Percentiles rank a stretch among this genome's conserved stretches.
Evolutionary conservation across 495 filamentous ascomycete species (phyloP).

Genomic region (Penicillium pancosmium): DNA sequence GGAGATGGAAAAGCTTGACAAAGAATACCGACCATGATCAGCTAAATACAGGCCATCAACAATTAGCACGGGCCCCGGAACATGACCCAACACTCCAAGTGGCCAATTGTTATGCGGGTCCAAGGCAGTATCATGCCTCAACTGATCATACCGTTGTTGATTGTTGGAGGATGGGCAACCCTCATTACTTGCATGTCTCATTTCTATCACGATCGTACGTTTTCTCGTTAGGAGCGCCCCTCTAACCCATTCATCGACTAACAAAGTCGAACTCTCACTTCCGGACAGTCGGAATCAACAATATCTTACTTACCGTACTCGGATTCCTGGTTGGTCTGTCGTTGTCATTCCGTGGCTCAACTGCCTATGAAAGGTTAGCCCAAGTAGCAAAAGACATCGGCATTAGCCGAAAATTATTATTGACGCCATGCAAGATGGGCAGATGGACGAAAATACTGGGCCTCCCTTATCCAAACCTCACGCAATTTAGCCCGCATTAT

Average conservation of each 20-base stretch:
- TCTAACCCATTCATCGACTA: too few species aligned
- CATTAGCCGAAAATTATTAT: background rate
- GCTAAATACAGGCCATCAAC: background rate
- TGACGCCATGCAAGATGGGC: slow-evolving; percentile 49
- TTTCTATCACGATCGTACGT: slow-evolving; percentile 53
- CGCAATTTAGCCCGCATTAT: slow-evolving; percentile 76
- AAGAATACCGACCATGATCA: background rate
- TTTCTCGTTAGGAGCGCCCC: background rate
- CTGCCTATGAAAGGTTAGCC: slow-evolving; percentile 74
- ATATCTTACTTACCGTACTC: slow-evolving; percentile 76
- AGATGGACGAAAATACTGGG: slow-evolving; percentile 78
- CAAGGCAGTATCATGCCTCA: slow-evolving; percentile 82
- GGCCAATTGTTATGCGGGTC: slow-evolving; percentile 76
- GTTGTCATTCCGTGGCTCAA: slow-evolving; percentile 80
- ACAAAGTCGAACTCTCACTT: too few species aligned
- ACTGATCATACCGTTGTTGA: slow-evolving; percentile 74
- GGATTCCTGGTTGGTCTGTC: slow-evolving; percentile 89
- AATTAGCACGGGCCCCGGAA: slow-evolving; percentile 63
- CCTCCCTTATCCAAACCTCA: slow-evolving; percentile 67
- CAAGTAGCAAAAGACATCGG: background rate
- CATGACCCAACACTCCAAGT: slow-evolving; percentile 75
- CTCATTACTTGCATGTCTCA: slow-evolving; percentile 65
- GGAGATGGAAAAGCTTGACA: background rate
- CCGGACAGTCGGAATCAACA: slow-evolving; percentile 56
- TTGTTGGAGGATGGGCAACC: slow-evolving; percentile 72